Conservation (phyloP, 345 rosid species). For the Hibiscus trionum region DNA sequence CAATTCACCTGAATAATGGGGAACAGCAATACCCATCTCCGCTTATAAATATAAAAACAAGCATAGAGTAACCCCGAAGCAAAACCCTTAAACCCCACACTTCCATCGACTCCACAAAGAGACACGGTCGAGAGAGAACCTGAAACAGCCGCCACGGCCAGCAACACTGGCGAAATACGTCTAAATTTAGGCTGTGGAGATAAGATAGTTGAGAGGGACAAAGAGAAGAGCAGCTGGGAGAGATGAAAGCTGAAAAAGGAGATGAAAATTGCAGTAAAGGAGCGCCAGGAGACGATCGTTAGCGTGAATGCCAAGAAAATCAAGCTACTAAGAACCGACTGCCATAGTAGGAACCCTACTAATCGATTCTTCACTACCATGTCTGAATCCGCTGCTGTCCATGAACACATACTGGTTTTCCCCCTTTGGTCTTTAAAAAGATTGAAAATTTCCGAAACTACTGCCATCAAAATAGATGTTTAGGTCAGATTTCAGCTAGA, state of each 20-base stretch:
- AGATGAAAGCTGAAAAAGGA: constrained; percentile 37
- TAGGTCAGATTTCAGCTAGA: background rate
- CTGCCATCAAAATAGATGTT: background rate
- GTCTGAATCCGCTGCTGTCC: constrained; percentile 21
- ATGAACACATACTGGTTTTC: constrained; percentile 3
- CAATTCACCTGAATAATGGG: constrained; percentile 78
- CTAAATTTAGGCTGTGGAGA: constrained; percentile 24
- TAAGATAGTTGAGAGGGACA: constrained; percentile 39
- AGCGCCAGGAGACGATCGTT: constrained; percentile 20
- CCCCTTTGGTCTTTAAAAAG: background rate
- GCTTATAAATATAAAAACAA: constrained; percentile 35
- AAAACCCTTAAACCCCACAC: constrained; percentile 63
- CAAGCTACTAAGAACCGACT: constrained; percentile 43
- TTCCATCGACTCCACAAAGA: constrained; percentile 27
- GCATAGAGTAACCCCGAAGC: constrained; percentile 60
- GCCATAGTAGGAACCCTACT: constrained; percentile 66
- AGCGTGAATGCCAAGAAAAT: constrained; percentile 48
- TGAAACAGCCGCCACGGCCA: constrained; percentile 33
- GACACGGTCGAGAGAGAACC: constrained; percentile 38
- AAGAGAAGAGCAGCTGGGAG: constrained; percentile 58
- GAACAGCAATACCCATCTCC: constrained; percentile 71
- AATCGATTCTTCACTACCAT: constrained; percentile 41
- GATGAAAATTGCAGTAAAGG: constrained; percentile 8
- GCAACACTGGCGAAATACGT: constrained; percentile 26
- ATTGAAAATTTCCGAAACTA: background rate